A percentile compares a stretch with the other conserved stretches of the same genome.
phyloP scores from a whole-genome alignment of 352 stramenopile species.

The Phytophthora agathidicida region DNA sequence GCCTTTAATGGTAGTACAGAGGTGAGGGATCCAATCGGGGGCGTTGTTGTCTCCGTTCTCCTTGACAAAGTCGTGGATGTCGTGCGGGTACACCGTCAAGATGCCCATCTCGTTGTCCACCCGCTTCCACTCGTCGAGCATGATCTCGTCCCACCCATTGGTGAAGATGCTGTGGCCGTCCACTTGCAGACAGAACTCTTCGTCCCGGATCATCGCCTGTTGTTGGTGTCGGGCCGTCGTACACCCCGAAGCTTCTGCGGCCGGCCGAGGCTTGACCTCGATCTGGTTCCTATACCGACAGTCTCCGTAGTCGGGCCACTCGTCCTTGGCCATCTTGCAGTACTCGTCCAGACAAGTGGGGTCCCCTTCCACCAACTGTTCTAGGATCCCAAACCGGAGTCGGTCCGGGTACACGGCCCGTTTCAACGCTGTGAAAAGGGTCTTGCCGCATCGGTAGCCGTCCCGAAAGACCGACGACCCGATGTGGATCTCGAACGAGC shows the following conservation, averaged over 20 bases:
- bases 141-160: conserved; percentile 71
- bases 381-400: conserved; percentile 77
- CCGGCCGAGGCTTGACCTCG: conserved; percentile 55
- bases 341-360: conserved; percentile 71
- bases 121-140: conserved; percentile 66
- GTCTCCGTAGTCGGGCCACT: conserved; percentile 58
- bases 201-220: conserved; percentile 65
- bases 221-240: conserved; percentile 78
- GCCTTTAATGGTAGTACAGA: conserved; percentile 73
- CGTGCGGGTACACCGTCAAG: conserved; percentile 74
- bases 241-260: conserved; percentile 75
- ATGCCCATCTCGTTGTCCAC: conserved; percentile 82
- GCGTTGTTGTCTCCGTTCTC: conserved; percentile 75
- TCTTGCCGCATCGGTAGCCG: conserved; percentile 74
- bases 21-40: conserved; percentile 64
- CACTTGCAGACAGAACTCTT: conserved; percentile 84
- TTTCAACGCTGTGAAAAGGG: conserved; percentile 74
- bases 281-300: conserved; percentile 71
- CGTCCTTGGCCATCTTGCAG: conserved; percentile 59
- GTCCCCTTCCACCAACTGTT: conserved; percentile 75
- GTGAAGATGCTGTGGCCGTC: conserved; percentile 84
- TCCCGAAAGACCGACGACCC: conserved; percentile 82
- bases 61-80: conserved; percentile 75
- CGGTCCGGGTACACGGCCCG: conserved; percentile 61
- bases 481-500: conserved; percentile 61